Conservation (phyloP, 805 yeast genomes). For the Cyberlindnera saturnus region DNA sequence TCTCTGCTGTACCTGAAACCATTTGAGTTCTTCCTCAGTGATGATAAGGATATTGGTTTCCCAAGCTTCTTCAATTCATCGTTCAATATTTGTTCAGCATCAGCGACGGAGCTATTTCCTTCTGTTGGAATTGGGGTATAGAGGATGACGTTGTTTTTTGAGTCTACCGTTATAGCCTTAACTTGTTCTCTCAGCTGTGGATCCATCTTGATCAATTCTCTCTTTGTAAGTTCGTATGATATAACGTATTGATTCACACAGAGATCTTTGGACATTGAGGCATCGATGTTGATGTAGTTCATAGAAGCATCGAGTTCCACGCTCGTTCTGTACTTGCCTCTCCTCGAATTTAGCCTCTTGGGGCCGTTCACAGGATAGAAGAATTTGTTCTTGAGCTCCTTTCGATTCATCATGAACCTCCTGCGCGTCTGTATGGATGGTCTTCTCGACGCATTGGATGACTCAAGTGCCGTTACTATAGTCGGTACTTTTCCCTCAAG, state of each 20-base stretch:
- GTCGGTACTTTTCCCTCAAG: slow-evolving; percentile 17
- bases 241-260: slow-evolving; percentile 14
- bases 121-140: slow-evolving; percentile 20
- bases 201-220: slow-evolving; percentile 9
- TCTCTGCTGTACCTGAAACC: neutral
- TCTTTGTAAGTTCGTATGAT: slow-evolving; percentile 5
- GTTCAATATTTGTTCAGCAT: slow-evolving; percentile 20
- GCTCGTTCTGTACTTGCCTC: slow-evolving; percentile 22
- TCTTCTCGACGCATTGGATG: slow-evolving; percentile 11
- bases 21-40: neutral
- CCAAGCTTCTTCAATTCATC: slow-evolving; percentile 18
- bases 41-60: slow-evolving; percentile 6
- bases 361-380: slow-evolving; percentile 23
- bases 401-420: slow-evolving; percentile 18
- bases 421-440: slow-evolving; percentile 12
- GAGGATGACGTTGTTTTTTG: slow-evolving; percentile 20
- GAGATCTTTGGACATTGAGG: slow-evolving; percentile 19
- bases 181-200: slow-evolving; percentile 9
- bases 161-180: slow-evolving; percentile 21
- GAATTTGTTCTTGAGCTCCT: slow-evolving; percentile 15
- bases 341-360: slow-evolving; percentile 13
- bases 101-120: slow-evolving; percentile 16
- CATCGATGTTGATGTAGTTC: slow-evolving; percentile 19
- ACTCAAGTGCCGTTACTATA: slow-evolving; percentile 12
- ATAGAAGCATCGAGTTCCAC: slow-evolving; percentile 18